Evolutionary conservation across 2,329 filamentous ascomycete species (phyloP).

Genomic region (Ophiostoma australiae): DNA sequence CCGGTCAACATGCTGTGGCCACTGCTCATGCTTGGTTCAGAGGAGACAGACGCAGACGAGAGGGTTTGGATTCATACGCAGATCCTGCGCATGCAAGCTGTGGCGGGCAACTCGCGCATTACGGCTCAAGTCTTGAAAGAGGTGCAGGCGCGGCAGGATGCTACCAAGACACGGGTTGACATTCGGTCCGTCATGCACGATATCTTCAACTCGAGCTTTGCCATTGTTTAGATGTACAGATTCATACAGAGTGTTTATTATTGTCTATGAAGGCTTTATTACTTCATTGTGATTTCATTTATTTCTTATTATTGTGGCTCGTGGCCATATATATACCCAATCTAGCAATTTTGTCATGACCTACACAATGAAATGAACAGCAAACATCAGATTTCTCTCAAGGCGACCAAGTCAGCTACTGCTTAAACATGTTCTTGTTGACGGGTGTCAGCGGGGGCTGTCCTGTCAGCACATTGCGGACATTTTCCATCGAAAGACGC

Average conservation of each 20-base stretch:
- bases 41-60: conserved; percentile 47
- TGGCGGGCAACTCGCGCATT: conserved; percentile 42
- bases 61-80: conserved; percentile 48
- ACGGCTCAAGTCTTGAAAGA: conserved; percentile 45
- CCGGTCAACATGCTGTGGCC: conserved; percentile 56
- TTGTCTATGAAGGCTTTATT: neutral
- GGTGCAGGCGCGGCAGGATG: conserved; percentile 43
- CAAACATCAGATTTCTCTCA: neutral
- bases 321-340: neutral
- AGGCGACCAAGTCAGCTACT: neutral
- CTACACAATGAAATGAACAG: neutral
- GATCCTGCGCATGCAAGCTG: conserved; percentile 45
- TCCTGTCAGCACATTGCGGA: conserved; percentile 41
- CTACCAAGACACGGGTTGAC: conserved; percentile 39
- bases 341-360: neutral
- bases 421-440: conserved; percentile 45
- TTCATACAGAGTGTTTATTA: neutral
- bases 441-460: conserved; percentile 46
- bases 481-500: conserved; percentile 50
- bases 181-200: conserved; percentile 45
- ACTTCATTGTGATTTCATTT: conserved; percentile 20
- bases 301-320: neutral
- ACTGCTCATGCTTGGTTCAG: conserved; percentile 50
- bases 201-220: conserved; percentile 50
- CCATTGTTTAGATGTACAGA: conserved; percentile 41